Evolutionary conservation across 495 filamentous ascomycete species (phyloP), one percentile per base, ranked within the genome.

Genomic region (Penicillium soppii): DNA sequence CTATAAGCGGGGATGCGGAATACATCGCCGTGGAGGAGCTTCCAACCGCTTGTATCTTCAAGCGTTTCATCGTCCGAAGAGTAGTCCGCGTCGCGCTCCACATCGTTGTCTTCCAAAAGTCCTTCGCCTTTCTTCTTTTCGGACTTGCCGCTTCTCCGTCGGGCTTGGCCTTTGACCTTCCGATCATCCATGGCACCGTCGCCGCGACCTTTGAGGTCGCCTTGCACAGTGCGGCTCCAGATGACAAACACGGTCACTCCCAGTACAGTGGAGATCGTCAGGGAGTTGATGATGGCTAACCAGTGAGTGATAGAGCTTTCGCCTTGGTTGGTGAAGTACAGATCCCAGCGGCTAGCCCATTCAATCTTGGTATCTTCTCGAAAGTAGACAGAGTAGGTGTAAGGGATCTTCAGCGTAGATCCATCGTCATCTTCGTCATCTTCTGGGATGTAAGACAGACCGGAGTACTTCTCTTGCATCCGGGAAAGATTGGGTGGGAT

Each of bases 381-480:
- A 69, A 91, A 97, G 69, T 92, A 95, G 7, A 97, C 88, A 20
- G 91, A 92, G 67, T 96, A 97, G 3, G 89, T 89, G 68, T 94
- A 95, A 0, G 92, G 90, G 47, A 96, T 86, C 20, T 81, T 84
- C 53, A 96, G 67, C 1, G 77, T 90, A 19, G 83, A 80, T 12
- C 82, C 83, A 49, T 91, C 87, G 40, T 78, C 71, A 29, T 79
- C 71, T n/a, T 78, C 76, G 20, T 81, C 77, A 32, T 75, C 69
- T 25, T 75, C 67, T 3, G 78, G 78, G 10, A 69, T 75, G 65
- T 87, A 87, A 1, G 80, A 84, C 7, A 78, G 83, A 12, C 82
- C 75, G 1, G 77, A 68, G 54, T 87, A 84, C 55, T 84, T 77
- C 32, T 70, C 64, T 13, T 73, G 77, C 33, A 82, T 69, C 26